Evolutionary conservation across 352 stramenopile species (phyloP).

Genomic region (Halophytophthora batemanensis): DNA sequence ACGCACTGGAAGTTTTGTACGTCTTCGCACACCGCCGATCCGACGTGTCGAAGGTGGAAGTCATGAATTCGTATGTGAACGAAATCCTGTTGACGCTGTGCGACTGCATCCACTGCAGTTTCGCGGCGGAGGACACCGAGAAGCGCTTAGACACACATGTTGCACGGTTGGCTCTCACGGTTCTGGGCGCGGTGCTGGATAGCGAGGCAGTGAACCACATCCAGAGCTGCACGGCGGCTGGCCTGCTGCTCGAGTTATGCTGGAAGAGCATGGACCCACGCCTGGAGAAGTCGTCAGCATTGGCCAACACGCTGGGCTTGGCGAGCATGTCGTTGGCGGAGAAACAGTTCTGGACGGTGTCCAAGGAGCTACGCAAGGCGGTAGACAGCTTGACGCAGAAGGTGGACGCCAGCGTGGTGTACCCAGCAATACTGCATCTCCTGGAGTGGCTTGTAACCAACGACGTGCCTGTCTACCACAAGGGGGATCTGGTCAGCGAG

Average conservation of each 20-base stretch:
- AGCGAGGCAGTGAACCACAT: constrained; percentile 57
- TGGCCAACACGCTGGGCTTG: constrained; percentile 37
- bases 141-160: constrained; percentile 70
- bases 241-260: constrained; percentile 69
- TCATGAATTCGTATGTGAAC: constrained; percentile 75
- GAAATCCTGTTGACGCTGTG: constrained; percentile 74
- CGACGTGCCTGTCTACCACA: constrained; percentile 78
- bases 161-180: constrained; percentile 70
- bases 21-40: constrained; percentile 63
- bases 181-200: constrained; percentile 56
- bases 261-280: constrained; percentile 72
- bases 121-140: constrained; percentile 54
- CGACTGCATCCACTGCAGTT: constrained; percentile 70
- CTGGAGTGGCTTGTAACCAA: constrained; percentile 79
- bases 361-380: constrained; percentile 67
- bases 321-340: constrained; percentile 42
- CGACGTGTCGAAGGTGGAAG: constrained; percentile 54
- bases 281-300: constrained; percentile 54
- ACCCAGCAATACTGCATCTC: constrained; percentile 73
- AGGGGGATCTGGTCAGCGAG: constrained; percentile 64
- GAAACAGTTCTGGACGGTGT: constrained; percentile 65
- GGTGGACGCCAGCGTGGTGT: constrained; percentile 65
- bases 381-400: constrained; percentile 54
- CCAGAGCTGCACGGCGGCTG: constrained; percentile 74
- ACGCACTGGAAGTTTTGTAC: constrained; percentile 80